Percentiles rank a stretch among this genome's conserved stretches.
phyloP scores from a whole-genome alignment of 2,329 filamentous ascomycete species.

The Simplicillium aogashimaense region DNA sequence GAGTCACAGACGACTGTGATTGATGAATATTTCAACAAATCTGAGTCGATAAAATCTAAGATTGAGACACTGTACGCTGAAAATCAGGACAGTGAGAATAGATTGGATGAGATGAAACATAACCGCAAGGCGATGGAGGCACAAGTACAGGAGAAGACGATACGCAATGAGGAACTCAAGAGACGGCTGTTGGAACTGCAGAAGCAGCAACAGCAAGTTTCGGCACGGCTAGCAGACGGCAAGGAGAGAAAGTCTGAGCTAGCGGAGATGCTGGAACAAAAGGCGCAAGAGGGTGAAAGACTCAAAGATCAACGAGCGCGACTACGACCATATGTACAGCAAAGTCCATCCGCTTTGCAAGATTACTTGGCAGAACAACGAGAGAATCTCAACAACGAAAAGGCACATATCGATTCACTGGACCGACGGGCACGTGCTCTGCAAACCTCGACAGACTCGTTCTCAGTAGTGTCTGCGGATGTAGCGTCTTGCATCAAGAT shows the following conservation, averaged over 20 bases:
- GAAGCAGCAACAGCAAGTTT: slow-evolving; percentile 72
- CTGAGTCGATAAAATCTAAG: slow-evolving; percentile 73
- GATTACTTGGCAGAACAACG: slow-evolving; percentile 72
- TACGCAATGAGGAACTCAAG: slow-evolving; percentile 80
- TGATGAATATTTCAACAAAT: slow-evolving; percentile 87
- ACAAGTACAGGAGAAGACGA: slow-evolving; percentile 74
- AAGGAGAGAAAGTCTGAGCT: slow-evolving; percentile 72
- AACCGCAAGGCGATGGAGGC: slow-evolving; percentile 74
- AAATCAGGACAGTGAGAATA: slow-evolving; percentile 78
- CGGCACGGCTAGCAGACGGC: slow-evolving; percentile 70
- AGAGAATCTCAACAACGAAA: slow-evolving; percentile 67
- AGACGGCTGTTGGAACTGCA: slow-evolving; percentile 70
- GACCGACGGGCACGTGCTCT: slow-evolving; percentile 82
- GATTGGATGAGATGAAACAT: slow-evolving; percentile 69
- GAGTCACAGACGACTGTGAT: slow-evolving; percentile 85
- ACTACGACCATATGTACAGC: slow-evolving; percentile 81
- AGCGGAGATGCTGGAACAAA: slow-evolving; percentile 62
- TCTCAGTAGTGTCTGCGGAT: slow-evolving; percentile 72
- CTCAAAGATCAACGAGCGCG: slow-evolving; percentile 81
- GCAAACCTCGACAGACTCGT: slow-evolving; percentile 86
- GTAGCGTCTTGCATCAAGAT: slow-evolving; percentile 83
- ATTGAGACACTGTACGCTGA: slow-evolving; percentile 80
- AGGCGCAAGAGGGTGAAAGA: slow-evolving; percentile 57
- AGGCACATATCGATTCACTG: slow-evolving; percentile 74
- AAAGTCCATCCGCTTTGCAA: slow-evolving; percentile 78